Evolutionary conservation across 352 stramenopile species (phyloP), one percentile per base, ranked within the genome.

Genomic region (Phytophthora ramorum): DNA sequence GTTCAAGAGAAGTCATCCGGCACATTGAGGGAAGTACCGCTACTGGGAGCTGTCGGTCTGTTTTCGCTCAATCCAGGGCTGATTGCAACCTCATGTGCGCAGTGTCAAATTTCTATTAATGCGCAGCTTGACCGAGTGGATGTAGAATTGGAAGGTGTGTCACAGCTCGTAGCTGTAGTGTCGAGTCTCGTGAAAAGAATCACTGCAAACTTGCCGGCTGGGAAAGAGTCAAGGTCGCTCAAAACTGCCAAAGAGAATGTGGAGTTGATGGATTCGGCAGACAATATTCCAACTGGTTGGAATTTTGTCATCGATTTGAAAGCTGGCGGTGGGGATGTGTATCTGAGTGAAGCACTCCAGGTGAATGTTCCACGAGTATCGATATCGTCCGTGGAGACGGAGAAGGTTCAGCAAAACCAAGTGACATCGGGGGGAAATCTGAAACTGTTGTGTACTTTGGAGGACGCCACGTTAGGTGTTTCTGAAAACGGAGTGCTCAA

Each of bases 1-100:
- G 48, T 17, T 12, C 58, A 79, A 64, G 58, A 76, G 49, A 79
- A 79, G 24, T 63, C 71, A 17, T 34, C 61, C 17, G 71, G 71
- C 49, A 17, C 52, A 34, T 26, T 79, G 34, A 45, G 43, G 22
- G 37, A 9, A 59, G 58, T 71, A 7, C 67, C 71, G 16, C 20
- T 74, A n/a, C 19, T 71, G 13, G 26, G 37, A 24, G 66, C 58
- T n/a, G 26, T 76, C 35, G 26, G 32, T n/a, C 24, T 73, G 14
- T 74, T 79, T 54, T 55, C 54, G 12, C 28, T 76, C 22, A 76
- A 76, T 12, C 54, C 47, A 4, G 41, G 41, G 1, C 48, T 43
- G 14, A 43, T 74, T 45, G 40, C 47, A 50, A 52, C 53, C 8
- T 51, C 26, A 10, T 69, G 63, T 34, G 20, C 16, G 16, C 37